A percentile compares a stretch with the other conserved stretches of the same genome.
Evolutionary conservation across 148 eudicot genomes (phyloP).

Genomic region (Persicaria tinctoria): DNA sequence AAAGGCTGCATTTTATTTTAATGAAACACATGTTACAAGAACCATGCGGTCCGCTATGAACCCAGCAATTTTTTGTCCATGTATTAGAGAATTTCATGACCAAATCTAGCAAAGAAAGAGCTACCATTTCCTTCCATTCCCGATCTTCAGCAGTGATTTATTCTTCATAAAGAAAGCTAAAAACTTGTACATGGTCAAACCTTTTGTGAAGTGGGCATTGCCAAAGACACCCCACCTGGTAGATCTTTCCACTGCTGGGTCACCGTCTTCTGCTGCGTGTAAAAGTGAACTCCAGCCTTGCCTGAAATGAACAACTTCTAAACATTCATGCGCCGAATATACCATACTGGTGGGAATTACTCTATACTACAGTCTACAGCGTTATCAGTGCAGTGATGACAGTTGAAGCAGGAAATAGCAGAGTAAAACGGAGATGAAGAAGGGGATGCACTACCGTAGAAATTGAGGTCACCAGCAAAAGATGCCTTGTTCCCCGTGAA

Average conservation of each 20-base stretch:
- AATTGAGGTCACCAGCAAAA: conserved; percentile 96
- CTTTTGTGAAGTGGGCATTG: conserved; percentile 98
- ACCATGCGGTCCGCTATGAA: neutral
- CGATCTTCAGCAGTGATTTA: neutral
- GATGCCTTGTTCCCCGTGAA: conserved; percentile 97
- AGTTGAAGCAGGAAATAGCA: neutral
- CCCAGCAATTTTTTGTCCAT: neutral
- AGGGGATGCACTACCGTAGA: conserved; percentile 59
- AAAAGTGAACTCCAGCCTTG: conserved; percentile 92
- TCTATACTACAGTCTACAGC: neutral
- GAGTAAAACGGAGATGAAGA: neutral
- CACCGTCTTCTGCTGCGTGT: conserved; percentile 81
- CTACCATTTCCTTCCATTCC: neutral
- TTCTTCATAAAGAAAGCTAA: neutral
- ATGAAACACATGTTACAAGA: neutral
- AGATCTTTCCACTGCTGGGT: conserved; percentile 98
- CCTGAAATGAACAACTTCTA: conserved; percentile 32
- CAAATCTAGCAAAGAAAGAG: neutral
- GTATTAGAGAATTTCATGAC: neutral
- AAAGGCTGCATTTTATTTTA: neutral
- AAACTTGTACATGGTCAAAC: conserved; percentile 18
- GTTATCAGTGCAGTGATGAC: neutral
- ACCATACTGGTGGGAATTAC: neutral
- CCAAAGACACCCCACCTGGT: conserved; percentile 71
- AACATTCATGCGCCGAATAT: neutral